Base-by-base conservation (phyloP, 2,329 filamentous ascomycete species). In the Bisporella sp. region DNA sequence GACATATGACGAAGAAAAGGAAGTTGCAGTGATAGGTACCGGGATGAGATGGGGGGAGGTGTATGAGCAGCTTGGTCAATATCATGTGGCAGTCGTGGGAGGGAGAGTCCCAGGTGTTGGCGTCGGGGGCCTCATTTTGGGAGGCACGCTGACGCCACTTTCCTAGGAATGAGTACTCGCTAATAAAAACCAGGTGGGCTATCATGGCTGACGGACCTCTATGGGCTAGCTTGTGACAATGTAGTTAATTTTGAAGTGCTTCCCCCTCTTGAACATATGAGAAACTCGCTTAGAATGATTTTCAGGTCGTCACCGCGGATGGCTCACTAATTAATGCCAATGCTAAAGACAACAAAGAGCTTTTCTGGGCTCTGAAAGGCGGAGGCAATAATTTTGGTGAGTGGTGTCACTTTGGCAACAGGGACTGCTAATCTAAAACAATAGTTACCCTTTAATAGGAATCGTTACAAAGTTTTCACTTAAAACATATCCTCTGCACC, bases 171-270 rank as follows among this genome's bases (percentile, higher is more conserved):
- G 43, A 43, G 59, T 39, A 41, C 51, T 13, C 54, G 60, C 32
- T 43, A 48, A 48, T 21, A 43, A 35, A 28, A 43, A 43, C 35
- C 39, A 7, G 50, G 50, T 54, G 54, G 48, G 69, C 69, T 4
- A 73, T 66, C 58, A n/a, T n/a, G n/a, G n/a, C 67, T 70, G 58
- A 65, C 68, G 11, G 61, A 64, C 6, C 60, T 61, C 4, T 57
- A 67, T 53, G 79, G 79, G 9, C 77, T 74, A 64, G 73, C 69
- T 30, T 72, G 71, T 48, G 76, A 77, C 59, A 73, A 68, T 30
- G 66, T 80, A 9, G 51, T 71, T 13, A 71, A 72, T 52, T 76
- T 64, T 53, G 72, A 79, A 55, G 66, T 82, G 32, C 77, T 82
- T 5, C 68, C 79, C 0, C n/a, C n/a, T n/a, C n/a, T n/a, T n/a